These are phyloP conservation scores for Lanmaoa rubissima DNA, from an alignment of 768 basidiomycete species.

Conservation along the genomic window DNA sequence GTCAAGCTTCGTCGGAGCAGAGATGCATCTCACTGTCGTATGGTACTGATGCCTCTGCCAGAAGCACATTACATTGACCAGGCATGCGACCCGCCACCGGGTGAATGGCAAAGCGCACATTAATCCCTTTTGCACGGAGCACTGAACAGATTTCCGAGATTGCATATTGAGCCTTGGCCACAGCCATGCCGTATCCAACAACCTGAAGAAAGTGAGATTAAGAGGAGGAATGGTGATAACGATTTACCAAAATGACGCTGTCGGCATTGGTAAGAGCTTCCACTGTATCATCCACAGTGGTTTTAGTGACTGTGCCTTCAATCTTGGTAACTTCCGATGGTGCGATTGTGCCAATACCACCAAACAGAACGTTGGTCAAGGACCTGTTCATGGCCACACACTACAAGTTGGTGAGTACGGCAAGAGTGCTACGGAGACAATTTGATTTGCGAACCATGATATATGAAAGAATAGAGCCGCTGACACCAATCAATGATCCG, in stretches of 20 bases:
- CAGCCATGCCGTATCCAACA: constrained; percentile 90
- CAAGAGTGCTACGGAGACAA: neutral
- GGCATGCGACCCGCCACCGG: constrained; percentile 94
- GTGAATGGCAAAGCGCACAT: constrained; percentile 84
- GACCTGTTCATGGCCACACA: constrained; percentile 93
- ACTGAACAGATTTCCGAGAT: constrained; percentile 72
- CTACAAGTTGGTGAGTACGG: constrained; percentile 36
- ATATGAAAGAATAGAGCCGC: constrained; percentile 87
- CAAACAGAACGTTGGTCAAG: constrained; percentile 81
- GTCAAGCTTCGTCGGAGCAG: neutral
- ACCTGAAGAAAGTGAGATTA: constrained; percentile 42
- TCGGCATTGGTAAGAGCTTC: constrained; percentile 78
- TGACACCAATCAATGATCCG: constrained; percentile 85
- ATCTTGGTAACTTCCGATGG: constrained; percentile 66
- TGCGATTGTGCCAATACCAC: constrained; percentile 66
- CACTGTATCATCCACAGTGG: constrained; percentile 76
- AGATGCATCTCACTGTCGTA: constrained; percentile 66
- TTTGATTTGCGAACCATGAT: constrained; percentile 66
- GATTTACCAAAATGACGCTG: constrained; percentile 70
- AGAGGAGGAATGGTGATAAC: neutral
- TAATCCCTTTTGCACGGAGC: constrained; percentile 70
- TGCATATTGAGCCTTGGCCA: constrained; percentile 85
- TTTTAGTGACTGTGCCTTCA: constrained; percentile 79
- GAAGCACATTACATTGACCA: constrained; percentile 88
- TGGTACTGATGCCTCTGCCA: constrained; percentile 87